phyloP scores from a whole-genome alignment of 108 stramenopile species.

The Seminavis robusta region DNA sequence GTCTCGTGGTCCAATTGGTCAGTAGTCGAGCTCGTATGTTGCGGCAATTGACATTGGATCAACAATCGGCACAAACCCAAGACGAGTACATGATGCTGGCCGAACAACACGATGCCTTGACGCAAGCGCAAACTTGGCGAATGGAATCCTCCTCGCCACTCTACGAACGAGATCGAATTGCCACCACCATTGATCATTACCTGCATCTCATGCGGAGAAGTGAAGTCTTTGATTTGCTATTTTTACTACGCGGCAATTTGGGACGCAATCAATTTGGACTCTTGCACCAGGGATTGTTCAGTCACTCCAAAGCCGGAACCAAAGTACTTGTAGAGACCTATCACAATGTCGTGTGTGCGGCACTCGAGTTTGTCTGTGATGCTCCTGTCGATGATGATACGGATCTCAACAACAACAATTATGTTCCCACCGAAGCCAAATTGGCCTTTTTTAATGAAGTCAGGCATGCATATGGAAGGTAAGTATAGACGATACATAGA shows the following conservation, averaged over 20 bases:
- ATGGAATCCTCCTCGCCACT: constrained; percentile 69
- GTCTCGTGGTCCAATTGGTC: constrained; percentile 63
- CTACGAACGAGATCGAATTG: constrained; percentile 84
- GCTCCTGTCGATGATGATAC: constrained; percentile 58
- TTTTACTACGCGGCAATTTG: constrained; percentile 83
- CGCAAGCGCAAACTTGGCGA: constrained; percentile 80
- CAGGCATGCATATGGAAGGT: constrained; percentile 95
- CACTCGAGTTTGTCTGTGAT: constrained; percentile 92
- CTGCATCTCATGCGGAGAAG: constrained; percentile 82
- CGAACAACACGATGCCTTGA: constrained; percentile 78
- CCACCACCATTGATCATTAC: constrained; percentile 79
- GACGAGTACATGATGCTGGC: constrained; percentile 90
- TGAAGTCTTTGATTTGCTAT: constrained; percentile 89
- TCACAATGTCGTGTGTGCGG: constrained; percentile 89
- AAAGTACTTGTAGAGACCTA: constrained; percentile 83
- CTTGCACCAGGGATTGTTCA: constrained; percentile 81
- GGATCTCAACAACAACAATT: constrained; percentile 51
- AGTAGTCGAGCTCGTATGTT: constrained; percentile 70
- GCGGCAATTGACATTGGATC: constrained; percentile 58
- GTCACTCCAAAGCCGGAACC: constrained; percentile 77
- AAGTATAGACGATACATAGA: constrained; percentile 83
- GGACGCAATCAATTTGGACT: constrained; percentile 85
- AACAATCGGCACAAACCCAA: constrained; percentile 50
- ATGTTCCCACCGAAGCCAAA: constrained; percentile 84
- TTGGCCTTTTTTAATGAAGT: constrained; percentile 99